These are phyloP conservation scores for Aplosporella prunicola DNA, from an alignment of 2,329 filamentous ascomycete genomes.

Conservation along the genomic window DNA sequence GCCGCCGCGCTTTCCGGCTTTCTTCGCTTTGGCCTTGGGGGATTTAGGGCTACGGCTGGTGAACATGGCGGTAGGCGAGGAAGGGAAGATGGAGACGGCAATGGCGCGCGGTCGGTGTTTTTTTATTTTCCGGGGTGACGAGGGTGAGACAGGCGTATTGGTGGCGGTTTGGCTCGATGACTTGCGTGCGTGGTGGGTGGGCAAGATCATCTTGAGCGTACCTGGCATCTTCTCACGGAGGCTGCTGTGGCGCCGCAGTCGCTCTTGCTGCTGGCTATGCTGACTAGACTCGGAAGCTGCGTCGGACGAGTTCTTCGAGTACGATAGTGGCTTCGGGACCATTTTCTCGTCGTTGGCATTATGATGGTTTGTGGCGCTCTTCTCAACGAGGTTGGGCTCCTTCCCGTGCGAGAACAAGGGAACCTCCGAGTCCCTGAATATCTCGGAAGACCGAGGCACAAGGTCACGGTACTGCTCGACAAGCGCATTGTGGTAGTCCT, in stretches of 20 bases:
- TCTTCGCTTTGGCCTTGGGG: neutral
- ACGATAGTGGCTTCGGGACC: neutral
- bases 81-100: constrained; percentile 2
- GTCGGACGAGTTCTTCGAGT: too few species aligned
- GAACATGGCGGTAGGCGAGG: neutral
- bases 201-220: constrained; percentile 8
- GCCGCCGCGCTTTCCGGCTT: neutral
- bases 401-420: too few species aligned
- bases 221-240: constrained; percentile 8
- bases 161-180: constrained; percentile 2
- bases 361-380: neutral
- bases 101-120: too few species aligned
- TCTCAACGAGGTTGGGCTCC: neutral
- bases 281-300: too few species aligned
- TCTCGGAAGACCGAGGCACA: neutral
- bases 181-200: constrained; percentile 2
- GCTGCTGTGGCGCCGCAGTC: neutral
- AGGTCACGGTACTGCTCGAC: constrained; percentile 9
- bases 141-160: neutral
- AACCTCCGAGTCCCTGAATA: too few species aligned
- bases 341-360: neutral
- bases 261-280: neutral
- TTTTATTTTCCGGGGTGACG: too few species aligned
- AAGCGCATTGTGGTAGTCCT: constrained; percentile 5
- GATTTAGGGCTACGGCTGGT: neutral